phyloP scores from a whole-genome alignment of 805 yeast species.

The Candida maltosa region DNA sequence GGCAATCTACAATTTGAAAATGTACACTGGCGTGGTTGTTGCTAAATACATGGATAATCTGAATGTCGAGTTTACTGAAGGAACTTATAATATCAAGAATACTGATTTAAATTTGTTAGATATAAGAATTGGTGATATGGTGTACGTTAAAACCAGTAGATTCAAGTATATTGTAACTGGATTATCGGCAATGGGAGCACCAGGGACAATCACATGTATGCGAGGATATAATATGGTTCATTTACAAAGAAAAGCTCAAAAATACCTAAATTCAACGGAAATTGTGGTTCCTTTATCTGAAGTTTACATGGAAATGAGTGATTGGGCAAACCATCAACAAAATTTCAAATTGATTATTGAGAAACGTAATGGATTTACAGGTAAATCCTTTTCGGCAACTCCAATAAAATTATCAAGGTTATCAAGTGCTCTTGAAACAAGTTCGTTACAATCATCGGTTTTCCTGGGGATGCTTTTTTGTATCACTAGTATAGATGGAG shows the following conservation, averaged over 20 bases:
- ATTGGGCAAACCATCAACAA: slow-evolving; percentile 38
- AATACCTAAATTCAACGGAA: slow-evolving; percentile 11
- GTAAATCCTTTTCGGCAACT: slow-evolving; percentile 6
- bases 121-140: slow-evolving; percentile 54
- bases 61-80: slow-evolving; percentile 41
- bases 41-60: slow-evolving; percentile 21
- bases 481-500: slow-evolving; percentile 34
- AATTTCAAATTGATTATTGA: slow-evolving; percentile 19
- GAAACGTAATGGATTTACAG: slow-evolving; percentile 17
- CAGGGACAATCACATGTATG: slow-evolving; percentile 44
- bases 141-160: slow-evolving; percentile 31
- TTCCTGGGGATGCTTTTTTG: slow-evolving; percentile 28
- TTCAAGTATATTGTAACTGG: slow-evolving; percentile 45
- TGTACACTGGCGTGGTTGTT: slow-evolving; percentile 48
- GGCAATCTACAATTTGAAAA: slow-evolving; percentile 47
- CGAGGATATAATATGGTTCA: slow-evolving; percentile 58
- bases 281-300: slow-evolving; percentile 23
- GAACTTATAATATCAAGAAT: slow-evolving; percentile 29
- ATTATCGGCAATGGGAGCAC: slow-evolving; percentile 17
- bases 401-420: slow-evolving; percentile 5
- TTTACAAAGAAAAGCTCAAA: slow-evolving; percentile 20
- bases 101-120: slow-evolving; percentile 46
- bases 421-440: slow-evolving; percentile 3
- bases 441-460: slow-evolving; percentile 5
- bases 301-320: slow-evolving; percentile 36